Evolutionary conservation across 257 asterid species (phyloP), one percentile per base, ranked within the genome.

Genomic region (Primulina tabacum): DNA sequence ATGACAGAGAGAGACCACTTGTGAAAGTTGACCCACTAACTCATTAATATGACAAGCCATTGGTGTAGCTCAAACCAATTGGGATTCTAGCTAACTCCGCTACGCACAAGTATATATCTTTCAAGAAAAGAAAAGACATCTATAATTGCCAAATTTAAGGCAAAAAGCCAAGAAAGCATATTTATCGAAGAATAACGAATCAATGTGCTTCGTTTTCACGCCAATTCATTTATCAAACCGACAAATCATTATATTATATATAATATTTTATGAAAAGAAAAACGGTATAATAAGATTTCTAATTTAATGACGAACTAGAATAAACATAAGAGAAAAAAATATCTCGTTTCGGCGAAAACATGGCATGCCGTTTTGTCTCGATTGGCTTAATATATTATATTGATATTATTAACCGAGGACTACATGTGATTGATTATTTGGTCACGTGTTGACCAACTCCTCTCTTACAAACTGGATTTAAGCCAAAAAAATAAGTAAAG

Each of bases 371-470:
- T 43, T 6, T 4, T 11, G 1, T 55, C 32, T 72, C 17, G 18
- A 33, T 61, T 34, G 65, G 69, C 59, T 26, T 34, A 10, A 4
- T 0, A 4, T 0, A 18, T 64, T 2, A 7, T 52, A 40, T 16
- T 52, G 37, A 17, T 34, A 62, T 33, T 56, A 50, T 61, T 21
- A 33, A 61, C 38, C 28, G 28, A 60, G 43, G 1, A 68, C 59
- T 12, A 32, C 62, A 66, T 66, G 68, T 43, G 56, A 29, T 65
- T 9, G 11, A 8, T 57, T 37, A 10, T 55, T 26, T 29, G 20
- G 55, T 62, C 32, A 71, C 62, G 18, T 47, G 34, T 28, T 34
- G 24, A 8, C n/a, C 47, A n/a, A 68, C 57, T 30, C 67, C 34
- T 24, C 10, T 67, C 57, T 16, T 52, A 6, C 59, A 4, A 64